Evolutionary conservation across 148 eudicot genomes (phyloP).

Genomic region (Nyssa sinensis): DNA sequence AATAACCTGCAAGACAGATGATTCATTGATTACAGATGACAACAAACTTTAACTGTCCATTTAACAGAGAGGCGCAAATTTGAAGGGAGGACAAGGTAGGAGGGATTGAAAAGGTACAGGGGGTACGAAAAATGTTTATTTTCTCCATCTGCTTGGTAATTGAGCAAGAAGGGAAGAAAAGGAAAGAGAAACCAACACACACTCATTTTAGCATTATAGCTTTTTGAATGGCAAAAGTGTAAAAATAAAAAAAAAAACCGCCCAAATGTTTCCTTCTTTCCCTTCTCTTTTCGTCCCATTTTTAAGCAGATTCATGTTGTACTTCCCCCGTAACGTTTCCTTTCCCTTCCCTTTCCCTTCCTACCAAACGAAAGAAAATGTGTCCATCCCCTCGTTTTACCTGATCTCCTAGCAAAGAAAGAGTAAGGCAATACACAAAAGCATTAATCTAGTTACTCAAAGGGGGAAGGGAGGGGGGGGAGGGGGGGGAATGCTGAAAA

Average conservation of each 20-base stretch:
- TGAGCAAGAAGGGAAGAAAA: background rate
- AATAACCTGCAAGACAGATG: slow-evolving; percentile 59
- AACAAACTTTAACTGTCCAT: background rate
- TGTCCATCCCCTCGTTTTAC: no score
- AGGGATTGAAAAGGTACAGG: background rate
- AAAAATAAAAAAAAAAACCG: no score
- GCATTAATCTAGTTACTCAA: no score
- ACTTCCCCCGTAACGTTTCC: background rate
- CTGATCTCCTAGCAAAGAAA: no score
- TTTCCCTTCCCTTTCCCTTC: no score
- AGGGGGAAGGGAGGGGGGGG: no score
- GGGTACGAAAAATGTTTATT: background rate
- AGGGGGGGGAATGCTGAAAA: no score
- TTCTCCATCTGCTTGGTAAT: no score
- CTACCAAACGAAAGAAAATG: no score
- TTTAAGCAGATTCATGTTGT: background rate
- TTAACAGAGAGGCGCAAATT: background rate
- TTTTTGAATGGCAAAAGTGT: background rate
- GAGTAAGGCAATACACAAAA: no score
- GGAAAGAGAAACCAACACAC: background rate
- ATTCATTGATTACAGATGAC: slow-evolving; percentile 1
- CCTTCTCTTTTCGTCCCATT: background rate
- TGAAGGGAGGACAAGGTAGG: background rate
- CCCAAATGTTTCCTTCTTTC: background rate
- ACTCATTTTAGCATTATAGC: background rate